Base-by-base conservation (phyloP, 2,329 filamentous ascomycete genomes). In the Arachnomyces sp. region DNA sequence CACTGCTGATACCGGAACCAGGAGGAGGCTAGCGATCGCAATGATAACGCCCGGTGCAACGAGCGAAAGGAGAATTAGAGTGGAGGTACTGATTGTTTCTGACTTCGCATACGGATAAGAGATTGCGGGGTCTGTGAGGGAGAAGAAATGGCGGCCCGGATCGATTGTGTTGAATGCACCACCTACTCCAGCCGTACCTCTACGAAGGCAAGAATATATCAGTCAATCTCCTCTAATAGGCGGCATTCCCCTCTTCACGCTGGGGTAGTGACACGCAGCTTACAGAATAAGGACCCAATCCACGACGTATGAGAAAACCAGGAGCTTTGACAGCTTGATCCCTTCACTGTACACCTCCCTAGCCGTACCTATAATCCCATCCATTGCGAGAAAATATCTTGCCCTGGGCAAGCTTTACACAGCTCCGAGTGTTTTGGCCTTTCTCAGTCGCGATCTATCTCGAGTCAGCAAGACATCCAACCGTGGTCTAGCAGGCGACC, bases 1-100 rank as follows among this genome's bases (percentile, higher is more conserved):
- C 1, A 82, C 79, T 1, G 80, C 81, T 4, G 77, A 73, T 3
- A 84, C 86, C 1, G 87, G 87, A 1, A 92, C 78, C 50, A 90
- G 63, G 7, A 77, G 44, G 12, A 93, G 62, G 31, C 78, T 77
- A 42, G 90, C 73, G 38, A 87, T 29, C 38, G 83, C 61, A 52
- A 94, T 81, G 48, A 88, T 68, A 44, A 73, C 62, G 21, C 78
- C 77, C 3, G 90, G 90, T 1, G 76, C 70, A 28, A 78, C 59
- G 15, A 84, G 67, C 33, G 72, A 72, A 44, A 82, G 71, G n/a
- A 87, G 56, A 12, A 81, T 60, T 9, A 93, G 71, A 7, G 84
- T 69, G 51, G 69, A 73, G 3, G 76, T 75, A 0, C 81, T 77
- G 12, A 95, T 81, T 2, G 82, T 86, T 53, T 95, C 86, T 15